Evolutionary conservation across 306 rosid genomes (phyloP), one percentile per base, ranked within the genome.

Genomic region (Glycine soja): DNA sequence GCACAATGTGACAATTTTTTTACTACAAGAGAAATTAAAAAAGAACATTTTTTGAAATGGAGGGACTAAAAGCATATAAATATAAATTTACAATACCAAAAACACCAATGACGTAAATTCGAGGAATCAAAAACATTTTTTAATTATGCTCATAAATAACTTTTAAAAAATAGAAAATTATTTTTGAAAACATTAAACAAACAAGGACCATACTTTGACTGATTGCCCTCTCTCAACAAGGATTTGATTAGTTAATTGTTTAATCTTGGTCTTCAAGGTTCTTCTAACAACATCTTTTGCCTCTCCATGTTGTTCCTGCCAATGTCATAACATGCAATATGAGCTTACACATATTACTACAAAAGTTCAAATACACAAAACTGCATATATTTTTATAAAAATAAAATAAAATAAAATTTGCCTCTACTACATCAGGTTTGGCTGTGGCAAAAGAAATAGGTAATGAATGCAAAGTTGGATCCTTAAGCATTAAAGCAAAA

Each of bases 211-310:
- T 66, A 66, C 95, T 80, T 85, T 83, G 30, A 95, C 54, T 0
- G 77, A 83, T 81, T 66, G 70, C n/a, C 53, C 4, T 82, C 97
- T 79, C 81, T 88, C 90, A 5, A 74, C 79, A 72, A 81, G 89
- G 78, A 88, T 86, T 90, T 92, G 87, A 81, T 53, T 74, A 85
- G 70, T 75, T 19, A 90, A 81, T 63, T 79, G 72, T 79, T 84
- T 79, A 57, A 95, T 75, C 88, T 88, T 18, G 10, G 15, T 11
- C 70, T 38, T 36, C 16, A 45, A 2, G 8, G 24, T 16, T 45
- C 32, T 16, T 10, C 16, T 2, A 18, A 1, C 8, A 46, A 7
- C 40, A 19, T 77, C 86, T 34, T 66, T 80, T 18, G 74, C 84
- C 13, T 87, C 86, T 77, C 83, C 92, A n/a, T 75, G 72, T 54